A percentile compares a stretch with the other conserved stretches of the same genome.
phyloP scores from a whole-genome alignment of 2,329 filamentous ascomycete species.

The Penicillium sp. region DNA sequence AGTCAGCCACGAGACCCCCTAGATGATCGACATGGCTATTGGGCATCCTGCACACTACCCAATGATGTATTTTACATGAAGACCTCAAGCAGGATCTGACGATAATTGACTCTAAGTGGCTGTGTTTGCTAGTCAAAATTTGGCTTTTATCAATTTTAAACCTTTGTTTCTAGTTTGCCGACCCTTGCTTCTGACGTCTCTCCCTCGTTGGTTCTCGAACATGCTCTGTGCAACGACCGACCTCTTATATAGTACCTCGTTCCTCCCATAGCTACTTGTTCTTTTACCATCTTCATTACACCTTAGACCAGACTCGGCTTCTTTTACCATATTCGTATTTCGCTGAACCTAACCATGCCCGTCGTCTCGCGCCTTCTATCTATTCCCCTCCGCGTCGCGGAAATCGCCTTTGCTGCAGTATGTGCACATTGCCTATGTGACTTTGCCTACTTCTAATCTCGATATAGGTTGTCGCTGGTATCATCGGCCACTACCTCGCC shows the following conservation, averaged over 20 bases:
- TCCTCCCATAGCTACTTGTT: background rate
- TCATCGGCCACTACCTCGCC: slow-evolving; percentile 63
- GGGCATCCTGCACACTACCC: slow-evolving; percentile 4
- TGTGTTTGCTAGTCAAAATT: slow-evolving; percentile 2
- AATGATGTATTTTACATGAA: slow-evolving; percentile 2
- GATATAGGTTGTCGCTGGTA: slow-evolving; percentile 55
- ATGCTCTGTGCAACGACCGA: slow-evolving; percentile 10
- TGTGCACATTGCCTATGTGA: slow-evolving; percentile 16
- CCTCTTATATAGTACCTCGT: slow-evolving; percentile 18
- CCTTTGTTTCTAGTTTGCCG: background rate
- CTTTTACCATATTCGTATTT: background rate
- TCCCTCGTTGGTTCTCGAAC: slow-evolving; percentile 9
- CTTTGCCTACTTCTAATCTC: slow-evolving; percentile 1
- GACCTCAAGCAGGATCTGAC: slow-evolving; percentile 10
- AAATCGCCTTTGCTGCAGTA: slow-evolving; percentile 67
- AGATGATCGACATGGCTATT: background rate
- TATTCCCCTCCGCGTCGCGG: slow-evolving; percentile 54
- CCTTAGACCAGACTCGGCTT: background rate
- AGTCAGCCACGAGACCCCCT: background rate
- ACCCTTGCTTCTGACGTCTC: slow-evolving; percentile 18
- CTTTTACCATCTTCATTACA: background rate
- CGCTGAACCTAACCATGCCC: slow-evolving; percentile 39
- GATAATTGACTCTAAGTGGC: slow-evolving; percentile 8
- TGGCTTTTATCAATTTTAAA: background rate
- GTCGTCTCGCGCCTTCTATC: slow-evolving; percentile 52